These are phyloP conservation scores for Amyloporia xantha DNA, from an alignment of 768 basidiomycete species.

Conservation along the genomic window DNA sequence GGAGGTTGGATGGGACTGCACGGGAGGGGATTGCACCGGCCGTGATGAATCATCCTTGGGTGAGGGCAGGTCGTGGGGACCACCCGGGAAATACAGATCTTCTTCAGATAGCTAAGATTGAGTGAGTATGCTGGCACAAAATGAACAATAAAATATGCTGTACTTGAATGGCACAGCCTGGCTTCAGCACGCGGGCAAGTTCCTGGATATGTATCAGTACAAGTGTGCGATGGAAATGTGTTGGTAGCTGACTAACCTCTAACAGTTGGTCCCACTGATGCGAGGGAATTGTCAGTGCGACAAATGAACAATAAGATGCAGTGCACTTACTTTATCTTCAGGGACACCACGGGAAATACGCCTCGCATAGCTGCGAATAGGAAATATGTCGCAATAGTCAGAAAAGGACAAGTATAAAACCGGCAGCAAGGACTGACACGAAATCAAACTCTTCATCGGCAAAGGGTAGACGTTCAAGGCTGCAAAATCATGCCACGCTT, in stretches of 20 bases:
- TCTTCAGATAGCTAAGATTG: slow-evolving; percentile 77
- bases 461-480: slow-evolving; percentile 66
- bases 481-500: slow-evolving; percentile 25
- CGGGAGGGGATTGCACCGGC: no score
- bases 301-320: neutral
- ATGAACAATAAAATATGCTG: no score
- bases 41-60: neutral
- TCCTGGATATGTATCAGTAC: slow-evolving; percentile 31
- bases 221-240: no score
- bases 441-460: slow-evolving; percentile 69
- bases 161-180: slow-evolving; percentile 68
- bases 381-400: slow-evolving; percentile 5
- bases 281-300: neutral
- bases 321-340: slow-evolving; percentile 53
- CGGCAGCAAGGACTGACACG: slow-evolving; percentile 41
- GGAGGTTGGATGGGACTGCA: no score
- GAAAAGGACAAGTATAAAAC: neutral
- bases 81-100: slow-evolving; percentile 68
- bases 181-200: slow-evolving; percentile 63
- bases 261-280: slow-evolving; percentile 60
- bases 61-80: slow-evolving; percentile 24
- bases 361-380: slow-evolving; percentile 27
- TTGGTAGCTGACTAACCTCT: slow-evolving; percentile 32
- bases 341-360: slow-evolving; percentile 70
- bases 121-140: no score